Evolutionary conservation across 106 monocot genomes (phyloP).

Genomic region (Alisma plantagoaquatica): DNA sequence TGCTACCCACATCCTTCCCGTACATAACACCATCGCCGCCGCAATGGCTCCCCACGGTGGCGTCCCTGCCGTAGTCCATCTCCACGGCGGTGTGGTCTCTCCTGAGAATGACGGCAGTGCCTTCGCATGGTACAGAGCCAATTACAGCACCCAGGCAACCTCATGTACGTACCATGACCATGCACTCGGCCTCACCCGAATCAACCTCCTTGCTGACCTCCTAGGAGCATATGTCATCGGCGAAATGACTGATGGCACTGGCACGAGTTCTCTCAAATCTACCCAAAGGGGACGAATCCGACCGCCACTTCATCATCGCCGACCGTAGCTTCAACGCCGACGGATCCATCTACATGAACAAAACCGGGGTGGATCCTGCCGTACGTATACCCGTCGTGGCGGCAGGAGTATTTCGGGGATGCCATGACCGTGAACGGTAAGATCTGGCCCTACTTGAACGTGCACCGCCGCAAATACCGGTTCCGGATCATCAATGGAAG

Average conservation of each 20-base stretch:
- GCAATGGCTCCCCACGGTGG: no score
- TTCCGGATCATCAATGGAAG: slow-evolving; percentile 75
- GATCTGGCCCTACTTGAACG: slow-evolving; percentile 62
- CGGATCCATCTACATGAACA: no score
- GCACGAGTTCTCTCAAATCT: not conserved
- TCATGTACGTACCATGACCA: slow-evolving; percentile 6
- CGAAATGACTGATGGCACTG: not conserved
- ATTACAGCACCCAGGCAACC: slow-evolving; percentile 5
- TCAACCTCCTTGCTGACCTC: slow-evolving; percentile 7
- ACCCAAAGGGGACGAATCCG: not conserved
- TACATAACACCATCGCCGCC: no score
- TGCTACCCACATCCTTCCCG: no score
- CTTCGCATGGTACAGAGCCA: no score
- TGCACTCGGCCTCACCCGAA: not conserved
- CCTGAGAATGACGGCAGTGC: no score
- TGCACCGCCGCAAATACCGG: slow-evolving; percentile 47
- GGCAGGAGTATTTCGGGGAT: slow-evolving; percentile 75
- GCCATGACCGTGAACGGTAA: no score
- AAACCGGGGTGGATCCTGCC: not conserved
- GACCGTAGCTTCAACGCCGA: no score
- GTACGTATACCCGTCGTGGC: slow-evolving; percentile 5
- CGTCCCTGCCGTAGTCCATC: no score
- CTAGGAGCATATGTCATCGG: slow-evolving; percentile 3
- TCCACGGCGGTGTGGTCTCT: no score
- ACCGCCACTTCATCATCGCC: not conserved